Percentiles rank a stretch among this genome's conserved stretches.
Evolutionary conservation across 202 grass and related monocot species (phyloP).

Genomic region (Saccharum hybrid): DNA sequence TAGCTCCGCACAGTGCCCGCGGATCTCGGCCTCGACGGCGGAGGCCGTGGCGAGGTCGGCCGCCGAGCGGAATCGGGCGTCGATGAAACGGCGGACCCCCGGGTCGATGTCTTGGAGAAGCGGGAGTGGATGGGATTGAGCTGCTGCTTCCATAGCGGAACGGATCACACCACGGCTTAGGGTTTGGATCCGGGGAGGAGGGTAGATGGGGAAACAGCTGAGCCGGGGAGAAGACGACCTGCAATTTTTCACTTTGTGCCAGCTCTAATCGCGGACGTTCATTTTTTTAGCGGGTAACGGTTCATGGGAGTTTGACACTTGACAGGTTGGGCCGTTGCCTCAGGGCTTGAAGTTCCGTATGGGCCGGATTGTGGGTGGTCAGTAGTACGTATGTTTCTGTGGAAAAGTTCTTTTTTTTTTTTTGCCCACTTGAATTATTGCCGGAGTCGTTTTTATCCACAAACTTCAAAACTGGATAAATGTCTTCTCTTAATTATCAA

Average conservation of each 20-base stretch:
- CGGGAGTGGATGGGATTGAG: conserved; percentile 23
- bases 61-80: conserved; percentile 51
- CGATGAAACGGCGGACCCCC: conserved; percentile 55
- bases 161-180: conserved; percentile 32
- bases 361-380: background rate
- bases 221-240: conserved; percentile 37
- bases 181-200: conserved; percentile 45
- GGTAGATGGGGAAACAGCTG: conserved; percentile 20
- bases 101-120: conserved; percentile 41
- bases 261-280: conserved; percentile 39
- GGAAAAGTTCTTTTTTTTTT: too few species aligned
- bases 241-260: background rate
- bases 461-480: background rate
- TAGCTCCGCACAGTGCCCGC: conserved; percentile 65
- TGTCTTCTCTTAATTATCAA: too few species aligned
- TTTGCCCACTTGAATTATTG: background rate
- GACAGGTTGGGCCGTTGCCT: background rate
- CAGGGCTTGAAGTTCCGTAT: background rate
- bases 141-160: conserved; percentile 60
- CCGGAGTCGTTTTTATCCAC: too few species aligned
- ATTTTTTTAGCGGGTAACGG: conserved; percentile 36
- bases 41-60: conserved; percentile 64
- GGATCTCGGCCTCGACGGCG: conserved; percentile 68
- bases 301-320: conserved; percentile 2
- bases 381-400: too few species aligned